Percentiles rank a stretch among this genome's conserved stretches.
Evolutionary conservation across 495 filamentous ascomycete species (phyloP).

Genomic region (Hyaloscypha bicolor): DNA sequence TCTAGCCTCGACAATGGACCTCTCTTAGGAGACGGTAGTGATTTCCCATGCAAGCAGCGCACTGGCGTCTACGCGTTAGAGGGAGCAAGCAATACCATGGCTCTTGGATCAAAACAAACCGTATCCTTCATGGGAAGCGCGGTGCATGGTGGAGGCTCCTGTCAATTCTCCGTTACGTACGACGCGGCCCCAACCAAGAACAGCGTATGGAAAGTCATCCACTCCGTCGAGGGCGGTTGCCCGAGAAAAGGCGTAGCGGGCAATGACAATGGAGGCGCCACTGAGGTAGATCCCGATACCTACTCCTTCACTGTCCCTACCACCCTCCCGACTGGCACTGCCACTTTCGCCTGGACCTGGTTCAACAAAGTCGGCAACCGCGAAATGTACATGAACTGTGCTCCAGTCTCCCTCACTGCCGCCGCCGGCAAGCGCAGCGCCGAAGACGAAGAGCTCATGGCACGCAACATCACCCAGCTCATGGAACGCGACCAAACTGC

Average conservation of each 20-base stretch:
- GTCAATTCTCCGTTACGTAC: conserved; percentile 82
- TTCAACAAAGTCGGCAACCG: conserved; percentile 81
- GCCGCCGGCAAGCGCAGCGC: conserved; percentile 43
- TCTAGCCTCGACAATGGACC: conserved; percentile 56
- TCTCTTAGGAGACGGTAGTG: conserved; percentile 54
- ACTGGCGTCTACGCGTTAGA: conserved; percentile 43
- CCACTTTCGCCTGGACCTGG: conserved; percentile 83
- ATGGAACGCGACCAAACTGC: conserved; percentile 38
- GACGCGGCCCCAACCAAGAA: conserved; percentile 60
- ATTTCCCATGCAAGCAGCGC: conserved; percentile 79
- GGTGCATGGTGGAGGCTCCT: conserved; percentile 83
- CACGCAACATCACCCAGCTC: conserved; percentile 16
- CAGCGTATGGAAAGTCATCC: conserved; percentile 74
- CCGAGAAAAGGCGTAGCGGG: conserved; percentile 54
- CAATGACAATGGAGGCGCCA: conserved; percentile 38
- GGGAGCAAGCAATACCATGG: conserved; percentile 50
- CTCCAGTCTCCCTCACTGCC: conserved; percentile 65
- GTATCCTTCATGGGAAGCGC: conserved; percentile 63
- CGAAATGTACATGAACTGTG: conserved; percentile 97
- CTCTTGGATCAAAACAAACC: conserved; percentile 53
- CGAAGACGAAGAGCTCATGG: conserved; percentile 20
- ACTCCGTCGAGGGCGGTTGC: conserved; percentile 82
- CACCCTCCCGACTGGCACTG: conserved; percentile 59
- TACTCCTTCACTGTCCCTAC: conserved; percentile 62
- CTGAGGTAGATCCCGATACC: conserved; percentile 32